Base-by-base conservation (phyloP, 495 filamentous ascomycete genomes). In the Tuber umbilicatum region DNA sequence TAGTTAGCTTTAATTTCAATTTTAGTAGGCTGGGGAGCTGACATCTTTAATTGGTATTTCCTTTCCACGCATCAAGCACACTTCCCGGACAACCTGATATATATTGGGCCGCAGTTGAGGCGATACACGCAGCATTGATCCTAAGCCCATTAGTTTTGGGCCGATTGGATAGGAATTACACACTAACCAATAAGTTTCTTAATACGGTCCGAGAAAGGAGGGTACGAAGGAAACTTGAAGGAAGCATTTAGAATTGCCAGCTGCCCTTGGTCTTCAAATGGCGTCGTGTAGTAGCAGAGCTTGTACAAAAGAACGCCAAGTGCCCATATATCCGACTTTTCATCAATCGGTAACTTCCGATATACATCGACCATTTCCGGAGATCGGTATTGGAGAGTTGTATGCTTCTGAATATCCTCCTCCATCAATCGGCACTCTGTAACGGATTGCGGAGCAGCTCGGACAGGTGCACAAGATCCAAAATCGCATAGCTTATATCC, bases 311-410 rank as follows among this genome's bases (percentile, higher is more conserved):
- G 86, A 42, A 99, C 95, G 21, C 95, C 95, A 55, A 99, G 86
- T 1, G 95, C 95, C 95, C 95, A 99, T 31, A 99, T 97, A 84
- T 99, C 95, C 67, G 94, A 97, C 86, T 99, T 99, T 86, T 99
- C 95, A 81, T 99, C 93, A 83, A 99, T 97, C 5, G 96, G 93
- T 76, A 93, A 92, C 84, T 94, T 97, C 78, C 94, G 86, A 82
- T 97, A 98, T 31, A 98, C 95, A 83, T 99, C 95, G 74, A 99
- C 89, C 96, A 99, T 99, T 84, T 99, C 95, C 64, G 95, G 95
- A 82, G 95, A 98, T 75, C 95, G 88, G 81, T 99, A 99, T 83
- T 99, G 95, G 83, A 98, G 87, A 12, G 95, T 99, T 0, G 95
- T 99, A 83, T 99, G 94, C 79, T 92, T 91, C 84, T 98, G 96